Percentiles rank a stretch among this genome's conserved stretches.
Conservation (phyloP, 2,329 filamentous ascomycete species). For the Aciculosporium take region DNA sequence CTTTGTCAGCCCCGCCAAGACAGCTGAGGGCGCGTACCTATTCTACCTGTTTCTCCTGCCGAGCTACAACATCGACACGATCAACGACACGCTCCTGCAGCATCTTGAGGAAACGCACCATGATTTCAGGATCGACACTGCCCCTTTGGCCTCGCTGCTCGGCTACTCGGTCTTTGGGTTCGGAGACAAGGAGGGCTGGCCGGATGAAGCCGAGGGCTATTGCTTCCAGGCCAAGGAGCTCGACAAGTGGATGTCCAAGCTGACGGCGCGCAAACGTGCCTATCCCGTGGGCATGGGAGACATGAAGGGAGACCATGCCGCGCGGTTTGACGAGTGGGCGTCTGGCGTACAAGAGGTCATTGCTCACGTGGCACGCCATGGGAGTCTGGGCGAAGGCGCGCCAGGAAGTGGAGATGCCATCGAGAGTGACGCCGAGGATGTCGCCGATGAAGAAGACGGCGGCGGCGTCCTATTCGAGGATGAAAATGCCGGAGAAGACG, state of each 20-base stretch:
- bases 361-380: slow-evolving; percentile 44
- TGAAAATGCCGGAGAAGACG: slow-evolving; percentile 21
- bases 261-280: slow-evolving; percentile 73
- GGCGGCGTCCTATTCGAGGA: slow-evolving; percentile 33
- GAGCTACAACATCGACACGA: slow-evolving; percentile 89
- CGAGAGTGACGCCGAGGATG: slow-evolving; percentile 69
- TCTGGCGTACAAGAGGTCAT: slow-evolving; percentile 60
- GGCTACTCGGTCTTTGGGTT: slow-evolving; percentile 93
- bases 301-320: slow-evolving; percentile 56
- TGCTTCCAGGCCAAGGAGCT: slow-evolving; percentile 84
- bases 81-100: slow-evolving; percentile 74
- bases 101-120: slow-evolving; percentile 87
- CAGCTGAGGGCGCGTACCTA: slow-evolving; percentile 39
- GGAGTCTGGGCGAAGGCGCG: slow-evolving; percentile 49
- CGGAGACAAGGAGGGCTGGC: slow-evolving; percentile 84
- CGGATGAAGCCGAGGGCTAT: slow-evolving; percentile 77
- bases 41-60: slow-evolving; percentile 80
- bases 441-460: slow-evolving; percentile 44
- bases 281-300: slow-evolving; percentile 84
- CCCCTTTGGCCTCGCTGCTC: slow-evolving; percentile 58
- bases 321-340: slow-evolving; percentile 63
- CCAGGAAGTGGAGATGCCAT: slow-evolving; percentile 68
- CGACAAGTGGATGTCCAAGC: slow-evolving; percentile 93
- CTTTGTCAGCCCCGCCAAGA: slow-evolving; percentile 64
- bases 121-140: slow-evolving; percentile 91